A percentile compares a stretch with the other conserved stretches of the same genome.
Conservation (phyloP, 2,329 filamentous ascomycete genomes). For the Pseudogymnoascus sp. region DNA sequence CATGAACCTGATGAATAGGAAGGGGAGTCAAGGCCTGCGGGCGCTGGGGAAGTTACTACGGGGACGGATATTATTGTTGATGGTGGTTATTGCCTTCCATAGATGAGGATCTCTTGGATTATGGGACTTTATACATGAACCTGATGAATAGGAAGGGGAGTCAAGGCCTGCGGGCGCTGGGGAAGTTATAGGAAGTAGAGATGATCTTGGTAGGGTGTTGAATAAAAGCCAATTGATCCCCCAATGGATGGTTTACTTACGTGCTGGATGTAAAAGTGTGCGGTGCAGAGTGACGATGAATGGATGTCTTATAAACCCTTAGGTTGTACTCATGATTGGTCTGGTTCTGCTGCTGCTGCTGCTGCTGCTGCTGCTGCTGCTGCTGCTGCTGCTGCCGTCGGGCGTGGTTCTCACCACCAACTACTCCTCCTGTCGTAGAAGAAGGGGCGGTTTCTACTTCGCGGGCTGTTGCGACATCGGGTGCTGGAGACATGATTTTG, state of each 20-base stretch:
- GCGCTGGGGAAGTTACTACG: no score
- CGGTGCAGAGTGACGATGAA: background rate
- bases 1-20: background rate
- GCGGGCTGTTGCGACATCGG: no score
- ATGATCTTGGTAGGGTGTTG: background rate
- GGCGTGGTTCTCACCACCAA: background rate
- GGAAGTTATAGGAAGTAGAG: background rate
- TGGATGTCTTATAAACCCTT: no score
- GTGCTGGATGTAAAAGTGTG: background rate
- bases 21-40: background rate
- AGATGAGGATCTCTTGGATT: background rate
- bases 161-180: background rate
- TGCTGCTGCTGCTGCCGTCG: background rate
- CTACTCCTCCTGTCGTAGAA: no score
- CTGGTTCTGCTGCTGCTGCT: no score
- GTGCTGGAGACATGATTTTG: no score
- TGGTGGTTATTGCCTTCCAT: conserved; percentile 15
- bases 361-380: no score
- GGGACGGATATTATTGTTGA: conserved; percentile 32
- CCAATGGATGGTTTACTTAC: background rate
- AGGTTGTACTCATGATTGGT: no score
- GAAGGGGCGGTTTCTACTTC: no score
- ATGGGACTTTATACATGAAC: background rate
- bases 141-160: background rate
- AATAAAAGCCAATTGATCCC: conserved; percentile 4